Evolutionary conservation across 495 filamentous ascomycete genomes (phyloP).

Genomic region (Trichoderma gamsii): DNA sequence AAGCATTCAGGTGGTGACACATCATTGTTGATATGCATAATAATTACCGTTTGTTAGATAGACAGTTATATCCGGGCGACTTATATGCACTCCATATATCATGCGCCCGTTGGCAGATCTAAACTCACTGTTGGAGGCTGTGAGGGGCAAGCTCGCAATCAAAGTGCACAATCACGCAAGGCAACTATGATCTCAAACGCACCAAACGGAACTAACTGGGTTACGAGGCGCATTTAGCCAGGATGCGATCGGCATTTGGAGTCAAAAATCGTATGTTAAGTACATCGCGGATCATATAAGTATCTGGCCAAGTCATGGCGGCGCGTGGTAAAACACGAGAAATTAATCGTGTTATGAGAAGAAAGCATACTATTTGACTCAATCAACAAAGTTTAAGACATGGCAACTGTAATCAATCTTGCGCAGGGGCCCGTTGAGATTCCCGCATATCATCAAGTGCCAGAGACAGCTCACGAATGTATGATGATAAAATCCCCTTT

Average conservation of each 20-base stretch:
- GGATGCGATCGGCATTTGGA: background rate
- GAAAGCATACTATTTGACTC: background rate
- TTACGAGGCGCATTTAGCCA: background rate
- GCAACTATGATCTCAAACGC: background rate
- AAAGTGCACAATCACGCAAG: background rate
- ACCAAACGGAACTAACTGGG: background rate
- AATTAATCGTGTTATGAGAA: background rate
- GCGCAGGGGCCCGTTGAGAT: conserved; percentile 15
- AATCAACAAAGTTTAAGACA: background rate
- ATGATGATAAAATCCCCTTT: conserved; percentile 13
- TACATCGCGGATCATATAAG: background rate
- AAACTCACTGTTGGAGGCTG: background rate
- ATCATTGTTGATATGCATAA: too few relatives aligned
- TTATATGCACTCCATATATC: background rate
- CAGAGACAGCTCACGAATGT: conserved; percentile 36
- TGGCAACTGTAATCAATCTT: background rate
- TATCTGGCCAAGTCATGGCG: background rate
- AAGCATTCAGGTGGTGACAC: too few relatives aligned
- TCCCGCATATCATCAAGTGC: conserved; percentile 33
- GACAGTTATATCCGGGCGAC: background rate
- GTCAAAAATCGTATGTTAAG: background rate
- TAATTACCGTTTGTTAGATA: too few relatives aligned
- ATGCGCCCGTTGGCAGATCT: background rate
- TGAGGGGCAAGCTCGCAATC: background rate
- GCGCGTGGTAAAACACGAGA: background rate